Conservation (phyloP, 352 stramenopile genomes). For the Phytopythium helicoides region DNA sequence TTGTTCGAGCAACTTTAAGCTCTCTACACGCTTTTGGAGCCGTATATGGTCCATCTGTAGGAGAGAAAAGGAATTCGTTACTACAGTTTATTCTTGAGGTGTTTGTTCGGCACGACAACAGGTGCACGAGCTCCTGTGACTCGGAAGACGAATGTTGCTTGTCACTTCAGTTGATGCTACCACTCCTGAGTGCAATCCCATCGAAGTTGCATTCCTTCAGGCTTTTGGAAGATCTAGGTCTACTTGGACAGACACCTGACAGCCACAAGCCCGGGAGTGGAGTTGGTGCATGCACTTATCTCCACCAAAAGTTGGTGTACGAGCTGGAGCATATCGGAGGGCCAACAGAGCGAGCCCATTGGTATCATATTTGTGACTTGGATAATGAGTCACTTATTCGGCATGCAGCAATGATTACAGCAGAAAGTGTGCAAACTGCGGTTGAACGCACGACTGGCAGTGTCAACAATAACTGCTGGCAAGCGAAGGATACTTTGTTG, state of each 20-base stretch:
- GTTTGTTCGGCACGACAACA: constrained; percentile 18
- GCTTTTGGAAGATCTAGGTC: constrained; percentile 16
- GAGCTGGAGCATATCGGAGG: constrained; percentile 29
- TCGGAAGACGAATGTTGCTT: constrained; percentile 45
- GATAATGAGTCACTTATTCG: constrained; percentile 3
- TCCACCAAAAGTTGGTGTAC: constrained; percentile 33
- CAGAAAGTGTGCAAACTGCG: neutral
- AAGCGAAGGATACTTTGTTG: too few relatives aligned
- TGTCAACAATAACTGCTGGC: too few relatives aligned
- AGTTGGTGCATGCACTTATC: constrained; percentile 24
- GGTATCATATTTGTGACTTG: constrained; percentile 24
- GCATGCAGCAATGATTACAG: neutral
- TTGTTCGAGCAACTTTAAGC: too few relatives aligned
- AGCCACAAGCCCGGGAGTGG: neutral
- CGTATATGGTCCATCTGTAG: neutral
- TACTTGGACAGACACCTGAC: constrained; percentile 11
- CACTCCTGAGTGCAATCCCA: constrained; percentile 33
- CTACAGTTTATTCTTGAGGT: constrained; percentile 25
- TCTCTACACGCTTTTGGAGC: too few relatives aligned
- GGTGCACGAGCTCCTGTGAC: constrained; percentile 17
- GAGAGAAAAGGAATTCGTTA: neutral
- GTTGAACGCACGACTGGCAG: too few relatives aligned
- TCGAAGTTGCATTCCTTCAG: constrained; percentile 25
- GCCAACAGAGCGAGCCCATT: constrained; percentile 23
- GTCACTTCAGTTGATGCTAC: constrained; percentile 27